Evolutionary conservation across 2,329 filamentous ascomycete genomes (phyloP).

Genomic region (Cadophora sp.): DNA sequence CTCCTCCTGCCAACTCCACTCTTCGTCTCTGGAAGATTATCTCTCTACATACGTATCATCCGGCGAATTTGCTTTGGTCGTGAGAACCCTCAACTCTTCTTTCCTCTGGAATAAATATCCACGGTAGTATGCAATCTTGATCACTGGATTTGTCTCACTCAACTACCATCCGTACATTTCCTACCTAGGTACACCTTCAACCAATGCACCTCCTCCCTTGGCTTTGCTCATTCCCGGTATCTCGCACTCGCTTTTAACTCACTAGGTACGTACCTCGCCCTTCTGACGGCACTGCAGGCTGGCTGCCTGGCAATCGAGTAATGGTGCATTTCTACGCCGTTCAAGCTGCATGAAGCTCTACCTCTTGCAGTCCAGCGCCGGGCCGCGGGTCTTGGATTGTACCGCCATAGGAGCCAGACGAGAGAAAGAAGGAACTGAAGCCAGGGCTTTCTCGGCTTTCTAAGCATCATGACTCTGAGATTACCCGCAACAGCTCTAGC

Average conservation of each 20-base stretch:
- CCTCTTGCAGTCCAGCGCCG: conserved; percentile 9
- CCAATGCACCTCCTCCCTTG: neutral
- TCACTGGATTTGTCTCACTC: neutral
- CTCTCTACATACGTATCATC: too few species aligned
- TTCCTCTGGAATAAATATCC: too few species aligned
- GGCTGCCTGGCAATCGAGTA: conserved; percentile 7
- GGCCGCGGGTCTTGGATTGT: neutral
- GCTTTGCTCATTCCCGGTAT: neutral
- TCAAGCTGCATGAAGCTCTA: conserved; percentile 17
- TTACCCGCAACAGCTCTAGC: conserved; percentile 18
- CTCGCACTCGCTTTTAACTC: conserved; percentile 1
- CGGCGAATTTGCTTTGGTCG: too few species aligned
- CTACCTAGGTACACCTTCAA: neutral
- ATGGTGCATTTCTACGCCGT: conserved; percentile 10
- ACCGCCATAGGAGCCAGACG: neutral
- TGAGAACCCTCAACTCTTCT: too few species aligned
- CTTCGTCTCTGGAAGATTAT: too few species aligned
- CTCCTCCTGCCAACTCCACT: too few species aligned
- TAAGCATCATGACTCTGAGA: conserved; percentile 27
- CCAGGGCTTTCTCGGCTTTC: conserved; percentile 23
- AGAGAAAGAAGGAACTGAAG: conserved; percentile 1
- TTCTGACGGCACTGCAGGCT: neutral
- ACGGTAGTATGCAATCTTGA: too few species aligned
- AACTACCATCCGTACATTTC: neutral
- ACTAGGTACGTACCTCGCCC: neutral